A percentile compares a stretch with the other conserved stretches of the same genome.
Evolutionary conservation across 2,329 filamentous ascomycete species (phyloP).

Genomic region (Metarhizium robertsii): DNA sequence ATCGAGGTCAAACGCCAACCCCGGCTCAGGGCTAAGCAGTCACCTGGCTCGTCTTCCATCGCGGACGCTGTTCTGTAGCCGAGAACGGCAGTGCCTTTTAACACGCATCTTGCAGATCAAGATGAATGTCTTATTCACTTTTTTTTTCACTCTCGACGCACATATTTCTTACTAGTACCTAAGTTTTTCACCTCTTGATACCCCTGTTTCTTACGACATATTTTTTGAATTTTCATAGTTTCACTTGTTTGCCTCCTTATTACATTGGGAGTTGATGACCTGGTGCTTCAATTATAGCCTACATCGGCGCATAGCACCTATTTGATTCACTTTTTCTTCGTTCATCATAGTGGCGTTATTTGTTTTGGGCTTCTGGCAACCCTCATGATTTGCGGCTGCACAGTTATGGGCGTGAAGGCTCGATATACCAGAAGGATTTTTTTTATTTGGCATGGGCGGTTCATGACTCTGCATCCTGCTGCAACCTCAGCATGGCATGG

Average conservation of each 20-base stretch:
- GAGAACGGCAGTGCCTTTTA: neutral
- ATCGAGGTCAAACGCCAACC: slow-evolving; percentile 25
- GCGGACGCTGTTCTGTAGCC: neutral
- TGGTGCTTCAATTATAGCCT: neutral
- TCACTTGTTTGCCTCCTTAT: neutral
- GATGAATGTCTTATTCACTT: neutral
- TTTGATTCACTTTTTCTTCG: neutral
- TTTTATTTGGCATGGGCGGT: neutral
- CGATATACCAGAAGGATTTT: neutral
- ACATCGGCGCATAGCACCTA: neutral
- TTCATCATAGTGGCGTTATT: neutral
- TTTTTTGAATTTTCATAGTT: neutral
- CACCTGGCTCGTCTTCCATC: neutral
- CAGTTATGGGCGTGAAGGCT: neutral
- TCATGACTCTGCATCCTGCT: neutral
- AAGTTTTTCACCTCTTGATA: slow-evolving; percentile 5
- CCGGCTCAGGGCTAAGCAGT: slow-evolving; percentile 11
- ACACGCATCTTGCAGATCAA: neutral
- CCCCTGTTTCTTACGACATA: slow-evolving; percentile 1
- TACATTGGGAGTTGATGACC: neutral
- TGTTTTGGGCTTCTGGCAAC: neutral
- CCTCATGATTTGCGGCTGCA: neutral
- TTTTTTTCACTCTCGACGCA: neutral
- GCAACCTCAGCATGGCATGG: neutral
- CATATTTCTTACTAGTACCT: neutral